Conservation (phyloP, 2,329 filamentous ascomycete species). For the Colletotrichum sp. region DNA sequence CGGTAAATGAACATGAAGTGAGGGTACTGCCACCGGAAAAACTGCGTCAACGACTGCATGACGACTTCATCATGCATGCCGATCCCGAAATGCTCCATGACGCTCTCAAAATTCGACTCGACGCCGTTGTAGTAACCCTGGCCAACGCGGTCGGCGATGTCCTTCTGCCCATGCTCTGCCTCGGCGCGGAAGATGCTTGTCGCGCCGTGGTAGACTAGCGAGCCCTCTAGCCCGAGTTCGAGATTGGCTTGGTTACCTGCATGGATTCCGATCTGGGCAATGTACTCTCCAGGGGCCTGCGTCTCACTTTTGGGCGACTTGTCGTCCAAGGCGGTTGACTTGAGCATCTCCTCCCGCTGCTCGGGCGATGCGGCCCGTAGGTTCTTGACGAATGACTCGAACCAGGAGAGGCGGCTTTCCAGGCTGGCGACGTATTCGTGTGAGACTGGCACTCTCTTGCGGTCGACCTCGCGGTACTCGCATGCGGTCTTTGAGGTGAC, state of each 20-base stretch:
- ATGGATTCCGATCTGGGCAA: background rate
- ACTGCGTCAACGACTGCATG: slow-evolving; percentile 23
- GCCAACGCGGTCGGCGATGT: background rate
- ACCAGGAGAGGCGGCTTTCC: slow-evolving; percentile 20
- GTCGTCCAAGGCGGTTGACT: background rate
- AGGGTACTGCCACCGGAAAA: slow-evolving; percentile 34
- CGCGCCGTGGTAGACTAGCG: slow-evolving; percentile 24
- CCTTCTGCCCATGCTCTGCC: background rate
- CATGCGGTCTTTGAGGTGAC: background rate
- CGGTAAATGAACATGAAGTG: slow-evolving; percentile 37
- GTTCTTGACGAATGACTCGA: slow-evolving; percentile 17
- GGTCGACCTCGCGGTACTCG: slow-evolving; percentile 21
- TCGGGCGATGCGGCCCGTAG: background rate
- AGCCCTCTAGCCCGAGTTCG: slow-evolving; percentile 15
- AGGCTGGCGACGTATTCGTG: slow-evolving; percentile 16
- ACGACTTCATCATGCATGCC: slow-evolving; percentile 25
- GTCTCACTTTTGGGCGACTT: background rate
- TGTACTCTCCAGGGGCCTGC: background rate
- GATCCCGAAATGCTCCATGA: slow-evolving; percentile 27
- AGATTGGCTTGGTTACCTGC: background rate
- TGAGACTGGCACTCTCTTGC: slow-evolving; percentile 15
- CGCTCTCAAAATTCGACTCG: slow-evolving; percentile 21
- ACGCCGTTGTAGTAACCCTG: slow-evolving; percentile 1
- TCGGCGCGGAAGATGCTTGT: slow-evolving; percentile 30
- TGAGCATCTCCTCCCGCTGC: slow-evolving; percentile 22